Conservation (phyloP, 768 basidiomycete species). For the Sutorius australiensis region DNA sequence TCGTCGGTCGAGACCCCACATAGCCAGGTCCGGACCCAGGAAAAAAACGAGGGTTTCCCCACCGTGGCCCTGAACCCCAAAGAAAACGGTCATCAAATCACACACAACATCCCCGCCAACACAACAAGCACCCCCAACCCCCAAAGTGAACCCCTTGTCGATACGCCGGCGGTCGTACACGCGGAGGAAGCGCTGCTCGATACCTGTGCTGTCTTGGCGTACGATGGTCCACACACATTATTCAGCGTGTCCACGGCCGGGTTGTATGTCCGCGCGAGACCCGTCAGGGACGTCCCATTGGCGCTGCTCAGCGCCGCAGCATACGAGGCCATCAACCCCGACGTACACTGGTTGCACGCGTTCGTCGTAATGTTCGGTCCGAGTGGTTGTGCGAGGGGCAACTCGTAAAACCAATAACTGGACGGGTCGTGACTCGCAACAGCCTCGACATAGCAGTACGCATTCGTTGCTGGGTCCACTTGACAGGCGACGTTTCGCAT, state of each 20-base stretch:
- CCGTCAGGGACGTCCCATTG: constrained; percentile 31
- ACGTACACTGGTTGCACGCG: constrained; percentile 64
- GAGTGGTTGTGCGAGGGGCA: constrained; percentile 57
- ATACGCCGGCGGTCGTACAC: constrained; percentile 3
- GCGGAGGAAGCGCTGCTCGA: constrained; percentile 12
- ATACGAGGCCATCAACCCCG: constrained; percentile 55
- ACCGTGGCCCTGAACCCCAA: neutral
- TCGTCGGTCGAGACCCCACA: neutral
- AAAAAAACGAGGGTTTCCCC: neutral
- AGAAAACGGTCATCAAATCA: constrained; percentile 7
- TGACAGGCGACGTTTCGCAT: constrained; percentile 63
- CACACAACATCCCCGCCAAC: constrained; percentile 7
- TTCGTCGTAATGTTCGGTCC: constrained; percentile 44
- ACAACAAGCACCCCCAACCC: constrained; percentile 13
- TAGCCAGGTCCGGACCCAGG: no score
- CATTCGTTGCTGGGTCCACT: constrained; percentile 49
- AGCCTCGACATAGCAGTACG: constrained; percentile 75
- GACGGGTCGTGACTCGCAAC: constrained; percentile 52
- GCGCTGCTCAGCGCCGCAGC: constrained; percentile 38
- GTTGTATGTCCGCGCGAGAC: constrained; percentile 47
- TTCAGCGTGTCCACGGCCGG: constrained; percentile 45
- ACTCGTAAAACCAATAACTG: constrained; percentile 69
- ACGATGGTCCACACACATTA: constrained; percentile 49
- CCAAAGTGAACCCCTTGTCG: constrained; percentile 3
- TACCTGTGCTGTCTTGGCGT: constrained; percentile 28